Evolutionary conservation across 2,329 filamentous ascomycete genomes (phyloP), one percentile per base, ranked within the genome.

Genomic region (Corinectria fuckeliana): DNA sequence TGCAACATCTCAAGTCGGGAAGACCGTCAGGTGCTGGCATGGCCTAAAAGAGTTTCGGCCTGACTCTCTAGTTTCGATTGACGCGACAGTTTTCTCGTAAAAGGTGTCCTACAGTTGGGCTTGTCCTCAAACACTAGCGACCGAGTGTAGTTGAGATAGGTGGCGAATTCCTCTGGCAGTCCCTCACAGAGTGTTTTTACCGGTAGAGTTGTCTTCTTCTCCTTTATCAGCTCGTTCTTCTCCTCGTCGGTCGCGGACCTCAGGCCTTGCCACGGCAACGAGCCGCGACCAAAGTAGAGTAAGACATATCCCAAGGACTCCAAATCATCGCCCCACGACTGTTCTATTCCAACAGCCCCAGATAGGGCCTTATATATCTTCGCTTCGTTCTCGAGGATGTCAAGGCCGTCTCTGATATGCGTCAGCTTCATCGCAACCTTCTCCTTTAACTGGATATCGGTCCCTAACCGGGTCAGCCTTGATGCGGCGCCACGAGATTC

Each of bases 211-310:
- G 28, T 49, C 51, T 70, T 70, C 44, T 56, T 69, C 34, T 67
- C 51, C 38, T 41, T 64, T 10, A 71, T 65, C 20, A 50, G 20
- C 3, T 63, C 53, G 26, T 60, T 88, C 77, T 90, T 91, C 77
- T 91, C 86, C 79, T 90, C 88, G 79, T 89, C 88, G 56, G 86
- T 90, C 63, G 87, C 86, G 75, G 87, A 87, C 80, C 89, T 89
- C 57, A 90, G 80, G 59, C 88, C 88, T 77, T 90, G 87, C 89
- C 88, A 91, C 62, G 89, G 89, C 56, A 91, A 85, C 65, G 87
- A 89, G 57, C 88, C 88, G 76, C 88, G 87, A 79, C 86, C 89
- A 80, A 91, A 90, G 80, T 91, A 91, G 62, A 91, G 83, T 85
- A 91, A 88, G 65, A 91, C 87, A 71, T 91, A 91, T 67, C 88